These are phyloP conservation scores for Lipomyces kockii DNA, from an alignment of 805 yeast species.

Conservation along the genomic window DNA sequence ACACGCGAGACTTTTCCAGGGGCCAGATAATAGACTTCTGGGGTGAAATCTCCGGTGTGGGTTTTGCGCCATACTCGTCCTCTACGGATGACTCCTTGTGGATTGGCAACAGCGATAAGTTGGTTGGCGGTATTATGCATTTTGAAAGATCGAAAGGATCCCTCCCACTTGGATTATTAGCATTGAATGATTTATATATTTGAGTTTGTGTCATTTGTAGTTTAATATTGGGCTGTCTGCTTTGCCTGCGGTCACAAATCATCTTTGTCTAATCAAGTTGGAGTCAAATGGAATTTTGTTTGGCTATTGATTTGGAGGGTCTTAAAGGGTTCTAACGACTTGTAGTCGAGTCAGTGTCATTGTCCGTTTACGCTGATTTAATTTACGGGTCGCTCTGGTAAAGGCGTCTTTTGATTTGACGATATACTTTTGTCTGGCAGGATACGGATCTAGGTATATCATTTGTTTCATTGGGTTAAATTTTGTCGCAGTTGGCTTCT, in stretches of 20 bases:
- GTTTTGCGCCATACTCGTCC: constrained; percentile 42
- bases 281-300: neutral
- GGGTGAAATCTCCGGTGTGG: constrained; percentile 64
- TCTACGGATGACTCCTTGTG: constrained; percentile 44
- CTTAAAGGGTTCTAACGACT: neutral
- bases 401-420: neutral
- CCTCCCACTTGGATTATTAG: constrained; percentile 5
- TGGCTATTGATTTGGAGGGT: constrained; percentile 3
- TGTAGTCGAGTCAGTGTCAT: neutral
- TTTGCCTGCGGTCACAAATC: neutral
- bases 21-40: constrained; percentile 59
- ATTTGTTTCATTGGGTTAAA: neutral
- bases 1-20: constrained; percentile 39
- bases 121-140: constrained; percentile 62
- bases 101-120: constrained; percentile 60
- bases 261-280: neutral
- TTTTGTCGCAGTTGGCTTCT: neutral
- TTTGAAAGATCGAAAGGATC: constrained; percentile 43
- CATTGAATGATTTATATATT: neutral
- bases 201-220: neutral
- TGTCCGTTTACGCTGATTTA: neutral
- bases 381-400: neutral
- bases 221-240: neutral
- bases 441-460: neutral
- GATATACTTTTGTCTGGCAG: neutral